Evolutionary conservation across 345 rosid species (phyloP).

Genomic region (Schrenkiella parvula): DNA sequence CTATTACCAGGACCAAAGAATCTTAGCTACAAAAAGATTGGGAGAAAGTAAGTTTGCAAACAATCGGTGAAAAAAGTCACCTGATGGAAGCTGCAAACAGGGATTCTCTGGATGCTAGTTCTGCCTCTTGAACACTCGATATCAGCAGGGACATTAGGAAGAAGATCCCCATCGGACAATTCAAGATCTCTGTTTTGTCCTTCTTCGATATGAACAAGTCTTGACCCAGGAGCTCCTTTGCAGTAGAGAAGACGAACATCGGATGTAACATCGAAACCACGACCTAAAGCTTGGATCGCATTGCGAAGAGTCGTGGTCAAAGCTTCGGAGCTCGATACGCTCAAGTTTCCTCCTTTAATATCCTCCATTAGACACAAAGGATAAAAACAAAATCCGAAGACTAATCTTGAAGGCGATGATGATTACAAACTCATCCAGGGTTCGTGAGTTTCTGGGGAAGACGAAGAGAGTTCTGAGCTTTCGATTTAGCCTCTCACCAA

Average conservation of each 20-base stretch:
- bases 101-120: conserved; percentile 43
- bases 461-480: conserved; percentile 2
- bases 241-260: conserved; percentile 91
- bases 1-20: background rate
- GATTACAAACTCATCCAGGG: conserved; percentile 8
- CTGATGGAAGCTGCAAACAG: conserved; percentile 74
- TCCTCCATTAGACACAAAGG: conserved; percentile 18
- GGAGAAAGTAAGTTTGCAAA: background rate
- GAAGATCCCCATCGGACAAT: conserved; percentile 45
- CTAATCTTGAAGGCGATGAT: conserved; percentile 9
- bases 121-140: conserved; percentile 51
- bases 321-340: conserved; percentile 43
- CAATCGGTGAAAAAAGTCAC: conserved; percentile 29
- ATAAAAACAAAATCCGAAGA: background rate
- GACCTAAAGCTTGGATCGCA: conserved; percentile 93
- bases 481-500: conserved; percentile 25
- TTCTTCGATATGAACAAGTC: conserved; percentile 70
- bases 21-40: background rate
- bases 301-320: conserved; percentile 67
- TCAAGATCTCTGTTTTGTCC: conserved; percentile 55
- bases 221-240: conserved; percentile 89
- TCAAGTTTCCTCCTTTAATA: conserved; percentile 32
- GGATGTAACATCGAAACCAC: conserved; percentile 92
- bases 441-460: background rate
- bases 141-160: conserved; percentile 62